Percentiles rank a stretch among this genome's conserved stretches.
phyloP scores from a whole-genome alignment of 805 yeast genomes.

The Candida qinlingensis region DNA sequence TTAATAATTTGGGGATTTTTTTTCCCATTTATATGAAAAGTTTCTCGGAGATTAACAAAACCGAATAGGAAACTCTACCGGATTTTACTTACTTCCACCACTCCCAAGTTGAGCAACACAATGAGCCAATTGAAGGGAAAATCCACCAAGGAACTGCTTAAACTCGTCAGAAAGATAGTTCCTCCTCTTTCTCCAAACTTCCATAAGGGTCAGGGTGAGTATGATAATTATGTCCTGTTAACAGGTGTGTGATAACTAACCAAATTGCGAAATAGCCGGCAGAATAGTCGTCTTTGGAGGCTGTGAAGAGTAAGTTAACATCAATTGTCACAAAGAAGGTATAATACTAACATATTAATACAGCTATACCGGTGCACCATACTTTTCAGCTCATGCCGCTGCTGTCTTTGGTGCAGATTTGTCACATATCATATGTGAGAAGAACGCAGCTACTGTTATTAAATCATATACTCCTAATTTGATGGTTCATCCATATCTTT shows the following conservation, averaged over 20 bases:
- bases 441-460: conserved; percentile 70
- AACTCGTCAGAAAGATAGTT: conserved; percentile 48
- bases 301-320: conserved; percentile 58
- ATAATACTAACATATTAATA: conserved; percentile 5
- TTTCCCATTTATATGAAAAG: no score
- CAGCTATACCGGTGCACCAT: conserved; percentile 93
- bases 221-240: not conserved
- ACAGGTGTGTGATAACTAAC: not conserved
- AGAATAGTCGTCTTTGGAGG: conserved; percentile 88
- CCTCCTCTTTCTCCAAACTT: conserved; percentile 72
- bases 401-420: conserved; percentile 84
- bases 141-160: conserved; percentile 35
- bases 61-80: no score
- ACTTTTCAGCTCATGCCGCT: conserved; percentile 80
- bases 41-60: no score
- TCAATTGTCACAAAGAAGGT: not conserved
- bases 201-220: conserved; percentile 78
- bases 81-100: no score
- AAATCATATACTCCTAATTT: conserved; percentile 87
- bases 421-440: conserved; percentile 85
- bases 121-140: conserved; percentile 14
- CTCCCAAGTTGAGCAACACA: not conserved
- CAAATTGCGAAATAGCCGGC: conserved; percentile 44
- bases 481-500: conserved; percentile 92
- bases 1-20: no score